Percentiles rank a stretch among this genome's conserved stretches.
These are phyloP conservation scores for Phaeotremella fagi DNA, from an alignment of 768 basidiomycete species.

Conservation along the genomic window DNA sequence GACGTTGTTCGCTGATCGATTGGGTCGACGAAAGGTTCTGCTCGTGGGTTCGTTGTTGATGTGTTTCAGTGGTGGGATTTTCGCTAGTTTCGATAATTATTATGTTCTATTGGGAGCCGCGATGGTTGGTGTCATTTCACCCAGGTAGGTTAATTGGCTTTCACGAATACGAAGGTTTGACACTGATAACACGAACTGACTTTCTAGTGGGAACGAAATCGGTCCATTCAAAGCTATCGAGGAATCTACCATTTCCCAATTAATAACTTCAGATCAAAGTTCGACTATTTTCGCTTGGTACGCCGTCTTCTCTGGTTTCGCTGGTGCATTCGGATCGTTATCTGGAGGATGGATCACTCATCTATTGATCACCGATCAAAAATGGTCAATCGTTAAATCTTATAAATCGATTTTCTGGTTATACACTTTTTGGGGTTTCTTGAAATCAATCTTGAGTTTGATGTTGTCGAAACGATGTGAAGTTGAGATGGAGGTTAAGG, in stretches of 20 bases:
- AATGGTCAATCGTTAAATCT: constrained; percentile 20
- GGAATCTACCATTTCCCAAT: constrained; percentile 37
- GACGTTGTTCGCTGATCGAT: constrained; percentile 31
- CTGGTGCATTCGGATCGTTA: constrained; percentile 25
- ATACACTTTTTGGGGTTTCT: constrained; percentile 9
- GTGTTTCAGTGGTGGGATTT: constrained; percentile 27
- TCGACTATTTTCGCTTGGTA: constrained; percentile 29
- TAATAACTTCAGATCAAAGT: constrained; percentile 16
- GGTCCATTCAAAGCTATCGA: constrained; percentile 41
- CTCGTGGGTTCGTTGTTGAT: constrained; percentile 34
- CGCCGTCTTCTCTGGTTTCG: constrained; percentile 20
- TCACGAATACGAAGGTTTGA: too few species aligned
- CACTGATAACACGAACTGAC: constrained; percentile 25
- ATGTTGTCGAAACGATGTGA: too few species aligned
- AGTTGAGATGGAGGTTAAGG: too few species aligned
- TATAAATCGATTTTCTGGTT: constrained; percentile 25
- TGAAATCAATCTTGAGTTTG: too few species aligned
- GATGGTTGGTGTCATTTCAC: constrained; percentile 34
- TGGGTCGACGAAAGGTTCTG: constrained; percentile 33
- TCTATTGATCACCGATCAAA: constrained; percentile 3
- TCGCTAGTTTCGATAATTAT: constrained; percentile 20
- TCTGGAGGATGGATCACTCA: constrained; percentile 15
- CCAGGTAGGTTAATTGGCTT: too few species aligned
- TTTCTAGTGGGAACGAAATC: too few species aligned
- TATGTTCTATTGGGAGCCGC: constrained; percentile 31